Conservation (phyloP, 2,329 filamentous ascomycete species). For the Fusarium siculi region DNA sequence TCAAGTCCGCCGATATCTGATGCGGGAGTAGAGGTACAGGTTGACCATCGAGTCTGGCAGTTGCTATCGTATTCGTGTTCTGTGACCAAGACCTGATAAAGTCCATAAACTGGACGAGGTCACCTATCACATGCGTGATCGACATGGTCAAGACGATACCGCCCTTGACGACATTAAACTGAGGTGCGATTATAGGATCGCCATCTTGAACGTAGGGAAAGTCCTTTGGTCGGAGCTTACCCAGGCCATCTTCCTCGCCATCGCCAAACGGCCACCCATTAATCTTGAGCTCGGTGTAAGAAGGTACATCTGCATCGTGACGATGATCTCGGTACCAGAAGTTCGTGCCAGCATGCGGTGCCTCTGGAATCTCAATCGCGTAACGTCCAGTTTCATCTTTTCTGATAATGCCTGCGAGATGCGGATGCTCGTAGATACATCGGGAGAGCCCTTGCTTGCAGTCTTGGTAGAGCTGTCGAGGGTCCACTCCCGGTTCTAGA, state of each 20-base stretch:
- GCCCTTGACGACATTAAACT: conserved; percentile 5
- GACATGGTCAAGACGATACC: conserved; percentile 15
- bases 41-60: background rate
- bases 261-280: conserved; percentile 9
- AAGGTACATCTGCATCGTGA: background rate
- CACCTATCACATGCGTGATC: conserved; percentile 10
- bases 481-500: background rate
- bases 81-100: conserved; percentile 9
- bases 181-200: conserved; percentile 10
- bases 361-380: background rate
- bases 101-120: conserved; percentile 10
- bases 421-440: conserved; percentile 9
- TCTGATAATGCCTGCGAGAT: conserved; percentile 2
- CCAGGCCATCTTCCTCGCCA: conserved; percentile 7
- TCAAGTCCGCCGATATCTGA: background rate
- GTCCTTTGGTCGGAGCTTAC: background rate
- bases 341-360: background rate
- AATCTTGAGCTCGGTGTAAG: background rate
- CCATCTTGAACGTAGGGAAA: conserved; percentile 4
- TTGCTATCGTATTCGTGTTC: background rate
- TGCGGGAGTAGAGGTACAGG: background rate
- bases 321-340: conserved; percentile 14
- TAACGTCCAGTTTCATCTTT: conserved; percentile 14
- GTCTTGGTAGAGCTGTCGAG: conserved; percentile 12
- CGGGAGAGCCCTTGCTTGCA: conserved; percentile 8